A percentile compares a stretch with the other conserved stretches of the same genome.
Conservation (phyloP, 768 basidiomycete genomes). For the Dioszegia crocea region DNA sequence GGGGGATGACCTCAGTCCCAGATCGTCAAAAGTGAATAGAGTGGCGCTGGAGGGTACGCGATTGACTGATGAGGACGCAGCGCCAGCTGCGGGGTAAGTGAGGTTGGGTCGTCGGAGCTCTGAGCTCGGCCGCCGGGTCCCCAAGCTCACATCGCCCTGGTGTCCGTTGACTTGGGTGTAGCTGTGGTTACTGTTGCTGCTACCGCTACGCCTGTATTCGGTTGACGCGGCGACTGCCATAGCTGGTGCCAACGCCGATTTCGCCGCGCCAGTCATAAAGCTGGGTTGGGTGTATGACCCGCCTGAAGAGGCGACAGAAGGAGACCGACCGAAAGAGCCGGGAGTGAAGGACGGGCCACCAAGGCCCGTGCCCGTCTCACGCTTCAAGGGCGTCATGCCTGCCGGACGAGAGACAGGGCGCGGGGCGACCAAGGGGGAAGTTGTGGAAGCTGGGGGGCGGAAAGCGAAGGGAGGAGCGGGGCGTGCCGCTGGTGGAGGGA, state of each 20-base stretch:
- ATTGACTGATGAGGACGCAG: not conserved
- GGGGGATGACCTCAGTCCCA: not conserved
- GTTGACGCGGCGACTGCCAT: slow-evolving; percentile 26
- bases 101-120: not conserved
- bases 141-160: not conserved
- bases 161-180: not conserved
- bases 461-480: slow-evolving; percentile 5
- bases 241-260: slow-evolving; percentile 23
- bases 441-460: not conserved
- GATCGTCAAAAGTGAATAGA: slow-evolving; percentile 7
- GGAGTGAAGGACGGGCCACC: slow-evolving; percentile 14
- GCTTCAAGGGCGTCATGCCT: not conserved
- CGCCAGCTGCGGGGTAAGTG: not conserved
- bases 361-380: not conserved
- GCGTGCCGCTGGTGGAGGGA: not conserved
- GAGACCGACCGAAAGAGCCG: slow-evolving; percentile 17
- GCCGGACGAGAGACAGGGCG: not conserved
- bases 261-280: not conserved
- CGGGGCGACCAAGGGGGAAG: not conserved
- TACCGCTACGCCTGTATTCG: not conserved
- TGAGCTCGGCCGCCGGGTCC: not conserved
- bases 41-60: not conserved
- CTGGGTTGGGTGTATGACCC: slow-evolving; percentile 17
- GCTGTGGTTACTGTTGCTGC: not conserved
- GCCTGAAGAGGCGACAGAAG: slow-evolving; percentile 29